These are phyloP conservation scores for Solanum stenotomum DNA, from an alignment of 257 asterid species.

Conservation along the genomic window DNA sequence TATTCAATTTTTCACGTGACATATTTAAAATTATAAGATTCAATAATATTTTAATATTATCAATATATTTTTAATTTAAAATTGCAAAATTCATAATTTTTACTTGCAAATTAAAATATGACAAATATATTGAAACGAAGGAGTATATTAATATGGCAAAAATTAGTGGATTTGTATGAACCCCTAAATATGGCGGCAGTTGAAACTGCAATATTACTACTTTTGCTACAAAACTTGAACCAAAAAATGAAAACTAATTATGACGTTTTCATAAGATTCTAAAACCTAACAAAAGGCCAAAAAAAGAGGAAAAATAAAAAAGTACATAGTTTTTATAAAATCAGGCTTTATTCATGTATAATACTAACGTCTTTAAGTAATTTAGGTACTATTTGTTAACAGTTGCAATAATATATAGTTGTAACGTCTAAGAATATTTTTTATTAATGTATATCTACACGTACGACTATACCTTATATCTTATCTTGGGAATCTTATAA, in stretches of 20 bases:
- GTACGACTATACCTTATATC: not conserved
- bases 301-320: not conserved
- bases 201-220: not conserved
- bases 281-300: not conserved
- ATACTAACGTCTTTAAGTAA: not conserved
- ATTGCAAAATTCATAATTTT: not conserved
- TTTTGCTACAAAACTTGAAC: not conserved
- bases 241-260: not conserved
- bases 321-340: not conserved
- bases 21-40: not conserved
- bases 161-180: not conserved
- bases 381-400: not conserved
- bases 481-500: too few species aligned
- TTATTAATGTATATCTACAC: not conserved
- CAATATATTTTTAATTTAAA: too few species aligned
- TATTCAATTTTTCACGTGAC: not conserved
- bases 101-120: not conserved
- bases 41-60: too few species aligned
- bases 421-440: not conserved
- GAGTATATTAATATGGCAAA: not conserved
- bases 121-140: too few species aligned
- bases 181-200: not conserved
- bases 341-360: not conserved
- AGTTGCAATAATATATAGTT: not conserved
- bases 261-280: not conserved